Evolutionary conservation across 2,329 filamentous ascomycete genomes (phyloP).

Genomic region (Beauveria asiatica): DNA sequence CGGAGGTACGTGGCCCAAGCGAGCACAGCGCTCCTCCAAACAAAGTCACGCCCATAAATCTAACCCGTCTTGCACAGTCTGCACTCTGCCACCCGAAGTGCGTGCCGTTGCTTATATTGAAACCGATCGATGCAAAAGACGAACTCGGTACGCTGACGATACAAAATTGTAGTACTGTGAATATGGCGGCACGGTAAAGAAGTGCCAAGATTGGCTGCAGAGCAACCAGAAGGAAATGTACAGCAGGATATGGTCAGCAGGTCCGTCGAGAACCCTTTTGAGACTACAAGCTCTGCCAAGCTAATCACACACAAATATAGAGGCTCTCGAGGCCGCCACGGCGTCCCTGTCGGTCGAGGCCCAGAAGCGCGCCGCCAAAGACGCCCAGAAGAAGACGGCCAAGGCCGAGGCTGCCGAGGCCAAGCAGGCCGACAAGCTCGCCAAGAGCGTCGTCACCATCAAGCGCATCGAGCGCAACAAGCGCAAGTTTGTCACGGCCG

Average conservation of each 20-base stretch:
- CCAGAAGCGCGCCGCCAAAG: conserved; percentile 90
- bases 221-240: conserved; percentile 67
- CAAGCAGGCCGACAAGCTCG: conserved; percentile 74
- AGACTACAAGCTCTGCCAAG: not conserved
- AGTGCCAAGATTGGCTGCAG: conserved; percentile 94
- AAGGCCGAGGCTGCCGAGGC: conserved; percentile 84
- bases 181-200: conserved; percentile 92
- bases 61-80: conserved; percentile 36
- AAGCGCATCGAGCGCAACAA: conserved; percentile 98
- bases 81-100: conserved; percentile 58
- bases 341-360: conserved; percentile 81
- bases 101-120: conserved; percentile 5
- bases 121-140: not conserved
- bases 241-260: conserved; percentile 73
- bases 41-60: not conserved
- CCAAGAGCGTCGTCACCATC: conserved; percentile 75
- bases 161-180: conserved; percentile 79
- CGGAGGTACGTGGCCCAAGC: conserved; percentile 39
- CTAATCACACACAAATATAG: conserved; percentile 36
- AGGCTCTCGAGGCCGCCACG: conserved; percentile 75
- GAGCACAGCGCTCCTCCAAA: not conserved
- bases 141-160: conserved; percentile 14
- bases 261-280: conserved; percentile 35
- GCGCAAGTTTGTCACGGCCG: conserved; percentile 89
- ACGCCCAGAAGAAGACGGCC: conserved; percentile 92